Evolutionary conservation across 768 basidiomycete species (phyloP), one percentile per base, ranked within the genome.

Genomic region (Cytidiella melzeri): DNA sequence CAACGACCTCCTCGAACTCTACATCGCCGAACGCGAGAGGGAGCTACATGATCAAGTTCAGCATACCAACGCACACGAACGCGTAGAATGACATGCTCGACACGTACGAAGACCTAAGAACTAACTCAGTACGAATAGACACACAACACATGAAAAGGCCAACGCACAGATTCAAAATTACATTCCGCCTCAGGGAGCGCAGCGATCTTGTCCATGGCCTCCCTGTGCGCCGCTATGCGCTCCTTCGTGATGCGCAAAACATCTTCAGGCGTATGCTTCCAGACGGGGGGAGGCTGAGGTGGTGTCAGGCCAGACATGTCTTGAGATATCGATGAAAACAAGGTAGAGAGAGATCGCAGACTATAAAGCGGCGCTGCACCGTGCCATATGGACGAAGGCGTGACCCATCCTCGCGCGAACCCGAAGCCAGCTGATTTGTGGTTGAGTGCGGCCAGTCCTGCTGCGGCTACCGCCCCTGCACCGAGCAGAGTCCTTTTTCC

Each of bases 61-160:
- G 50, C 43, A 41, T 40, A 28, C 24, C 19, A 10, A 18, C 42
- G 46, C 56, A 65, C 37, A 55, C 57, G 39, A 45, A 53, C 36
- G 50, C 46, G 41, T 47, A n/a, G 28, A 45, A 49, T 41, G 50
- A 38, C 40, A 52, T 19, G 24, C 40, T 28, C 23, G 34, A 7
- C 34, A 77, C 84, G 71, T 68, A 90, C 86, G 60, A 87, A 87
- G 20, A 88, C 86, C 86, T 88, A 56, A 50, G 36, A 51, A 30
- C n/a, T 2, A 37, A 36, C 48, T 44, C 39, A 4, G 21, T 13
- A 13, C 37, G 30, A 38, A 19, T 28, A 27, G 41, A 21, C 28
- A 42, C 12, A 18, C 6, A n/a, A 21, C 34, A n/a, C n/a, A n/a
- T n/a, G n/a, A n/a, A n/a, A n/a, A n/a, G n/a, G 4, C 25, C 41